phyloP scores from a whole-genome alignment of 306 rosid species.

The Pterocarpus macrocarpus region DNA sequence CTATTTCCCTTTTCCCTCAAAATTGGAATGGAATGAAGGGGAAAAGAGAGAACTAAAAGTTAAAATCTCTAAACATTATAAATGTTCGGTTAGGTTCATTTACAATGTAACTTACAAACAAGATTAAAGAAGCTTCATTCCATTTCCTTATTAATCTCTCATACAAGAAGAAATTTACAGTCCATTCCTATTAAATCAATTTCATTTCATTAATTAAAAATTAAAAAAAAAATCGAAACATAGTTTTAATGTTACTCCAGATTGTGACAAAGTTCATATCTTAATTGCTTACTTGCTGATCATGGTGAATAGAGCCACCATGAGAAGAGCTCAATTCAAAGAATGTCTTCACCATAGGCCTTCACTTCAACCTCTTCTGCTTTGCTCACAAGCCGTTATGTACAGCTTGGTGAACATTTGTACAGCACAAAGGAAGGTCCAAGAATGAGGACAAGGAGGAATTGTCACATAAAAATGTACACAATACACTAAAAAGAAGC shows the following conservation, averaged over 20 bases:
- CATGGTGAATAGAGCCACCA: background rate
- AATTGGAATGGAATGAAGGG: no score
- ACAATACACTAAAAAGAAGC: background rate
- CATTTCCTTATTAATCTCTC: no score
- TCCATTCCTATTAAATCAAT: no score
- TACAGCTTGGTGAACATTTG: background rate
- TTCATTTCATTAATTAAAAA: no score
- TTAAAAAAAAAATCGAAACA: no score
- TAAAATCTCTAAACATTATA: no score
- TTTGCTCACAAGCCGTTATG: background rate
- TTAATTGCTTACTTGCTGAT: background rate
- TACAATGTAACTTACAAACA: no score
- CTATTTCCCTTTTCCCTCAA: no score
- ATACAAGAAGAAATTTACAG: no score
- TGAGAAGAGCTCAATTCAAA: background rate
- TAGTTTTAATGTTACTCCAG: background rate
- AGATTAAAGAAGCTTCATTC: no score
- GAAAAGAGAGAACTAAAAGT: no score
- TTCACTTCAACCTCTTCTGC: background rate
- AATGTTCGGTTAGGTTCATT: no score
- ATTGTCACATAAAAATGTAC: background rate
- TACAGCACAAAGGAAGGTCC: background rate
- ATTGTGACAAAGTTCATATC: background rate
- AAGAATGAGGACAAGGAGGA: background rate
- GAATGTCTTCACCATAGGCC: background rate